phyloP scores from a whole-genome alignment of 352 stramenopile species.

The Aphanomyces invadans region DNA sequence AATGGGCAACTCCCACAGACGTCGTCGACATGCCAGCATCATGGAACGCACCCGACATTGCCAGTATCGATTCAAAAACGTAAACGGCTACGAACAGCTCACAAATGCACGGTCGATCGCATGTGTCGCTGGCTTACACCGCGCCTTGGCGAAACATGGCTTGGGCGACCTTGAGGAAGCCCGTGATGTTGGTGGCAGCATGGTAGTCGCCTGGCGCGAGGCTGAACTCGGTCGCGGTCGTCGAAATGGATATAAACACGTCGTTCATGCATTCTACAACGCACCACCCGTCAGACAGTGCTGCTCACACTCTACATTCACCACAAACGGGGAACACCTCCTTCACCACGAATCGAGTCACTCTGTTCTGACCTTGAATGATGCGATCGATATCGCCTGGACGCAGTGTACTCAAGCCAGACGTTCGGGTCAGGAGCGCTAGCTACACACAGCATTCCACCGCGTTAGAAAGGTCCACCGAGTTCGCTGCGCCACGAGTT shows the following conservation, averaged over 20 bases:
- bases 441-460: conserved; percentile 28
- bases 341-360: no score
- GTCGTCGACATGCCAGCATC: not conserved
- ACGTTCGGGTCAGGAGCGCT: conserved; percentile 53
- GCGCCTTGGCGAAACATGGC: conserved; percentile 96
- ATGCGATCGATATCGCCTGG: conserved; percentile 59
- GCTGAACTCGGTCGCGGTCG: conserved; percentile 71
- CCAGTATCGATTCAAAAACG: no score
- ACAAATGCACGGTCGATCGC: not conserved
- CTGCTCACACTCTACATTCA: conserved; percentile 16
- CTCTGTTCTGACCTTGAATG: conserved; percentile 65
- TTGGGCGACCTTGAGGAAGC: conserved; percentile 95
- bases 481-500: no score
- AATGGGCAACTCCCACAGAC: not conserved
- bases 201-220: conserved; percentile 55
- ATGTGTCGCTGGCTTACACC: conserved; percentile 62
- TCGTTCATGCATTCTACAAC: conserved; percentile 68
- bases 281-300: not conserved
- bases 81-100: no score
- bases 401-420: conserved; percentile 46
- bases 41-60: no score
- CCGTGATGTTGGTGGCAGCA: conserved; percentile 92
- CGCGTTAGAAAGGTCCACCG: not conserved
- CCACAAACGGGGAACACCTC: no score
- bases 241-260: conserved; percentile 61